Conservation (phyloP, 805 yeast genomes). For the Wickerhamiella vanderwaltii region DNA sequence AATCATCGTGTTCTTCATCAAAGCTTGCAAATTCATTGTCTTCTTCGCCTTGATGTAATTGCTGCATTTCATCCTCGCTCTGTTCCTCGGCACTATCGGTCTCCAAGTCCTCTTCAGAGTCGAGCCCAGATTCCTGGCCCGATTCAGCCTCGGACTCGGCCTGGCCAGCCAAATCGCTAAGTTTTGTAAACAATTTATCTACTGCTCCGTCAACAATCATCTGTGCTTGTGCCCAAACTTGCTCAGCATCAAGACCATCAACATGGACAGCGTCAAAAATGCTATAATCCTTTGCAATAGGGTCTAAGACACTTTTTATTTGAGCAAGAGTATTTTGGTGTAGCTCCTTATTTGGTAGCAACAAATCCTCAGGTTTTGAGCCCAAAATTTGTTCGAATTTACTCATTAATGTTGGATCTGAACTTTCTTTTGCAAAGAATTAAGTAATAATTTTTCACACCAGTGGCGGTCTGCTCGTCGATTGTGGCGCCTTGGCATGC, state of each 20-base stretch:
- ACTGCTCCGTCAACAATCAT: slow-evolving; percentile 70
- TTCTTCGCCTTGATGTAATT: slow-evolving; percentile 20
- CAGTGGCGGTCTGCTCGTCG: not conserved
- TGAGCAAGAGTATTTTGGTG: slow-evolving; percentile 22
- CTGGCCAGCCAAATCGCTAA: slow-evolving; percentile 23
- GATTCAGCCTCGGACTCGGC: slow-evolving; percentile 22
- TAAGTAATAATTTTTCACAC: not conserved
- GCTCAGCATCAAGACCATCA: slow-evolving; percentile 81
- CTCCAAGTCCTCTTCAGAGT: slow-evolving; percentile 20
- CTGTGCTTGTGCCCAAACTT: slow-evolving; percentile 88
- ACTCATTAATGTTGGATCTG: not conserved
- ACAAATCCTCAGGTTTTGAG: slow-evolving; percentile 12
- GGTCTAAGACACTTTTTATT: slow-evolving; percentile 43
- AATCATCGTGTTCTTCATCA: slow-evolving; percentile 23
- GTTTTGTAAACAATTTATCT: slow-evolving; percentile 43
- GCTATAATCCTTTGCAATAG: slow-evolving; percentile 40
- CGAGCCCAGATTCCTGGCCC: slow-evolving; percentile 17
- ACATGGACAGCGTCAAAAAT: slow-evolving; percentile 70
- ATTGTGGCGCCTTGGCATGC: too few species aligned
- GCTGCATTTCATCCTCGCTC: slow-evolving; percentile 9
- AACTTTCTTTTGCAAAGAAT: not conserved
- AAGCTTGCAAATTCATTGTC: slow-evolving; percentile 21
- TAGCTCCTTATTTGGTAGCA: slow-evolving; percentile 14
- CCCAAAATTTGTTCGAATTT: not conserved
- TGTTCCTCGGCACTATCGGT: slow-evolving; percentile 3